Base-by-base conservation (phyloP, 2,329 filamentous ascomycete species). In the Daldinia sp. region DNA sequence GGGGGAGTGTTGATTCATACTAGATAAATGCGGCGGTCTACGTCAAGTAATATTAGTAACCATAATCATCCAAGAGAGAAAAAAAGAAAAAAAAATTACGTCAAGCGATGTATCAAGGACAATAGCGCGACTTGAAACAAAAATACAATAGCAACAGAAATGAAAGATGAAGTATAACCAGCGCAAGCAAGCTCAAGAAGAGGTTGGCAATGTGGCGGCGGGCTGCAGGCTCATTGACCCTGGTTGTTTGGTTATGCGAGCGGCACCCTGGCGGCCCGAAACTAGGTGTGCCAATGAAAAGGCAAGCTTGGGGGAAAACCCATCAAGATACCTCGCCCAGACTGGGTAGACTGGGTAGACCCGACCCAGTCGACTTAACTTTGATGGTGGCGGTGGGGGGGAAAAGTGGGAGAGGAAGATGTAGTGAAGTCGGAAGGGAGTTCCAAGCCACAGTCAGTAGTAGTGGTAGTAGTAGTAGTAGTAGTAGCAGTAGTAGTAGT, bases 1-100 rank as follows among this genome's bases (percentile, higher is more conserved):
- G 67, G 93, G 92, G 70, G 93, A 95, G 75, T 90, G 87, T 54
- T 77, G 85, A 83, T 90, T 82, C 89, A 86, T 84, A 84, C 84
- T 81, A 84, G 87, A 80, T 72, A 88, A 79, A 74, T 88, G 86
- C 67, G 87, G 83, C 69, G 85, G 83, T 82, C 87, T 89, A 75
- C 78, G 74, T 63, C 69, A 70, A 65, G 37, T 44, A 72, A 67
- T 68, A 74, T 79, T 73, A 81, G 79, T 72, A 70, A 65, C 42
- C 12, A 39, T 37, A 18, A 3, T 18, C 15, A n/a, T 51, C 20
- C 56, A 58, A 60, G 46, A 37, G 18, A 39, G 53, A 46, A 51
- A 65, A 46, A 67, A 59, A 46, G 39, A 18, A 35, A 44, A 35
- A 51, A 65, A 51, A 67, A 61, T 60, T 33, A 28, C 20, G 20